Conservation (phyloP, 139 green algal genomes). For the Coelastrella sp. region DNA sequence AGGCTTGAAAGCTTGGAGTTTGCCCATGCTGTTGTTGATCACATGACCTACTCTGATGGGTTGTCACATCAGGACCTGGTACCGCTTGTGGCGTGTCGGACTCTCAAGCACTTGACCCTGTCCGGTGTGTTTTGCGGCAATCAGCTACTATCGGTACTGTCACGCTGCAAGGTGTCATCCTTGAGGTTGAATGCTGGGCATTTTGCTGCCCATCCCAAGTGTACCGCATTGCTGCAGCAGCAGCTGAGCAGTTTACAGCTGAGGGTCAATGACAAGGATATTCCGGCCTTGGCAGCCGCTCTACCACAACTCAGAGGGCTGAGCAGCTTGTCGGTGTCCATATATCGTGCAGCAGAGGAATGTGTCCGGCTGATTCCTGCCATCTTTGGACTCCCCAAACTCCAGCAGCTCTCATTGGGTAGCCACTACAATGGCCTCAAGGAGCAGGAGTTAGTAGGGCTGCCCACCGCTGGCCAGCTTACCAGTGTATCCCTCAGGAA, state of each 20-base stretch:
- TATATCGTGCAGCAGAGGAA: background rate
- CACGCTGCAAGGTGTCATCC: background rate
- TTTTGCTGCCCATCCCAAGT: background rate
- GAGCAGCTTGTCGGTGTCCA: background rate
- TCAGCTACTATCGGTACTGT: background rate
- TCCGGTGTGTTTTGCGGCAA: background rate
- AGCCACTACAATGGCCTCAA: constrained; percentile 19
- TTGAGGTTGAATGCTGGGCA: background rate
- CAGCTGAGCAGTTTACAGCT: constrained; percentile 17
- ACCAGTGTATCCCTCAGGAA: background rate
- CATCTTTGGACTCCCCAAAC: background rate
- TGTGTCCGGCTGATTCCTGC: background rate
- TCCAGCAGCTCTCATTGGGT: background rate
- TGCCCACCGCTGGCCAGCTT: background rate
- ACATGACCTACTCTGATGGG: too few relatives aligned
- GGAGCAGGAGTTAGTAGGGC: background rate
- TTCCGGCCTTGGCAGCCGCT: background rate
- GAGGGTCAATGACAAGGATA: background rate
- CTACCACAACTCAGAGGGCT: background rate
- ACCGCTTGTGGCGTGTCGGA: background rate
- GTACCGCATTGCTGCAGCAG: background rate
- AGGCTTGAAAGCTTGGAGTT: background rate
- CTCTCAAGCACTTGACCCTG: background rate
- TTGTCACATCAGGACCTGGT: background rate
- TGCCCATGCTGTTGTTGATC: background rate